Conservation (phyloP, 176 grass and related monocot species). For the Musa schizocarpa region DNA sequence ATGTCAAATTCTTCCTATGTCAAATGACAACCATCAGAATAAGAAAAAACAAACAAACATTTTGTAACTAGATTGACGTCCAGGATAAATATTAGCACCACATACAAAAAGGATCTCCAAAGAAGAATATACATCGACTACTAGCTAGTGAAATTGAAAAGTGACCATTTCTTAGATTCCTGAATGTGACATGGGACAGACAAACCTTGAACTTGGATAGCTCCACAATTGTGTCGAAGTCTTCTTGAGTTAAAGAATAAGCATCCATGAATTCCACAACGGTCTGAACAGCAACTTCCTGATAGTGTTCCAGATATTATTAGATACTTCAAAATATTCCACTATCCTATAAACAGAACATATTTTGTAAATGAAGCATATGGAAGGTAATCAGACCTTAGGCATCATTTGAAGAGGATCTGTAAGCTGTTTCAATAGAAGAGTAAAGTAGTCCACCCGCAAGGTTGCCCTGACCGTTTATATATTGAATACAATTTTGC, state of each 20-base stretch:
- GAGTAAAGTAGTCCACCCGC: conserved; percentile 75
- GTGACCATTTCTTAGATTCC: no score
- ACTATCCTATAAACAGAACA: background rate
- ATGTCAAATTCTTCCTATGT: background rate
- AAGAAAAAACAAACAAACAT: background rate
- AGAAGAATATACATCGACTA: background rate
- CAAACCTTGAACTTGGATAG: conserved; percentile 90
- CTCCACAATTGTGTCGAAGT: conserved; percentile 84
- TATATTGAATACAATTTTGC: conserved; percentile 2
- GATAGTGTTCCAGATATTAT: background rate
- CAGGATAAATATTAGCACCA: background rate
- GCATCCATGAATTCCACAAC: conserved; percentile 95
- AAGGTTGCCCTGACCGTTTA: conserved; percentile 56
- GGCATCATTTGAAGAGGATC: conserved; percentile 54
- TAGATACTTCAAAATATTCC: background rate
- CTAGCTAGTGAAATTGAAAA: background rate
- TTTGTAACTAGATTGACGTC: background rate
- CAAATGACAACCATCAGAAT: conserved; percentile 2
- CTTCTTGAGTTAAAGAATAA: conserved; percentile 95
- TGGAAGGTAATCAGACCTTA: conserved; percentile 45
- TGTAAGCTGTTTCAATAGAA: conserved; percentile 68
- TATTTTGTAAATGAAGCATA: background rate
- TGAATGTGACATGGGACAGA: background rate
- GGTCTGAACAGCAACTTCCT: conserved; percentile 81
- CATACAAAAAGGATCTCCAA: background rate